Conservation (phyloP, 2,329 filamentous ascomycete species). For the Bipolaris gigantea region DNA sequence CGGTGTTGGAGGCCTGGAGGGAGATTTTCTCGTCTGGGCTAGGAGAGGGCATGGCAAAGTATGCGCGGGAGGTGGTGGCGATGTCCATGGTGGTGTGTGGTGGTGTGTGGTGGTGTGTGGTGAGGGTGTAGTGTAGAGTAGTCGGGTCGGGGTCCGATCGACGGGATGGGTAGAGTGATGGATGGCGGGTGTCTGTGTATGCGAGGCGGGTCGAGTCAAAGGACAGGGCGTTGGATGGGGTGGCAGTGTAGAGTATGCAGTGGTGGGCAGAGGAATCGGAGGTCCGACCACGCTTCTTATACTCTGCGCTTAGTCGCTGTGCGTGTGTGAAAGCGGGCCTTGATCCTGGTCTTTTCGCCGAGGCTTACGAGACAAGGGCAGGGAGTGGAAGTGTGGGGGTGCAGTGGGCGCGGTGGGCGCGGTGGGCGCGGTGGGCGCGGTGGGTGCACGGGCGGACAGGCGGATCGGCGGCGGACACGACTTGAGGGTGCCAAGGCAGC, state of each 20-base stretch:
- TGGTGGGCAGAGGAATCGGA: conserved; percentile 5
- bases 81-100: conserved; percentile 30
- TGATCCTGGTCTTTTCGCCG: conserved; percentile 2
- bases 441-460: conserved; percentile 5
- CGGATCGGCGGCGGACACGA: conserved; percentile 2
- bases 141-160: conserved; percentile 5
- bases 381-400: conserved; percentile 9
- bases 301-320: conserved; percentile 3
- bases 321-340: conserved; percentile 2
- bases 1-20: conserved; percentile 39
- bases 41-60: conserved; percentile 40
- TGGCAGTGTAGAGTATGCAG: not conserved
- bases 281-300: conserved; percentile 13
- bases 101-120: not conserved
- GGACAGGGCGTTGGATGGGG: not conserved
- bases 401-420: too few relatives aligned
- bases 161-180: conserved; percentile 1
- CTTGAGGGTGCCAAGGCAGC: conserved; percentile 14
- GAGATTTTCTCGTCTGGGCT: conserved; percentile 37
- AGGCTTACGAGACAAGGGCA: conserved; percentile 8
- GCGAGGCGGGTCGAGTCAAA: too few relatives aligned
- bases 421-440: too few relatives aligned
- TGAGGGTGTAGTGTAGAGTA: not conserved
- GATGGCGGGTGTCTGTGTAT: not conserved
- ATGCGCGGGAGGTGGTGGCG: conserved; percentile 34